Percentiles rank a stretch among this genome's conserved stretches.
Conservation (phyloP, 2,329 filamentous ascomycete species). For the Epichloe glyceriae region DNA sequence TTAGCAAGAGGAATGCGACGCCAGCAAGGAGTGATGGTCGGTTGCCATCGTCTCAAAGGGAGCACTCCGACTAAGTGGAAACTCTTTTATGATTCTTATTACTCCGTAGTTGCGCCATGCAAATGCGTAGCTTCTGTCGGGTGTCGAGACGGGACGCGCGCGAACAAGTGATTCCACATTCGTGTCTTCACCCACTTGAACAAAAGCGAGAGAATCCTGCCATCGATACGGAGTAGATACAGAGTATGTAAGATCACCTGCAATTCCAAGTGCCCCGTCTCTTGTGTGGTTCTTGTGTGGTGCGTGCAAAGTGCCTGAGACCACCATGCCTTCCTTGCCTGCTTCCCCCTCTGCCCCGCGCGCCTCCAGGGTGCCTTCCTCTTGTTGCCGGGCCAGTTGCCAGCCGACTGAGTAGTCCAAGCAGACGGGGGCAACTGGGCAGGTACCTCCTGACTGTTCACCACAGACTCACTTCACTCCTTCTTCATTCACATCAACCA, state of each 20-base stretch:
- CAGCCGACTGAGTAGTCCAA: background rate
- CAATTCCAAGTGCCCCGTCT: conserved; percentile 1
- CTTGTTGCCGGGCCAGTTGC: conserved; percentile 1
- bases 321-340: background rate
- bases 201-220: background rate
- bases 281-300: background rate
- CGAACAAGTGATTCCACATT: background rate
- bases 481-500: conserved; percentile 5
- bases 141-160: background rate
- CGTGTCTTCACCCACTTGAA: background rate
- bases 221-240: background rate
- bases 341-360: background rate
- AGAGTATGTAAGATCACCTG: background rate
- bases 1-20: conserved; percentile 3
- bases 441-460: background rate
- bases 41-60: background rate
- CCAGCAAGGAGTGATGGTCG: background rate
- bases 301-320: background rate
- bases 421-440: background rate
- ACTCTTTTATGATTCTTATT: background rate
- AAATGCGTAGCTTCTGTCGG: background rate
- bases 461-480: conserved; percentile 6
- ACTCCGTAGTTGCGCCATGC: background rate
- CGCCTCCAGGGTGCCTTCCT: conserved; percentile 3
- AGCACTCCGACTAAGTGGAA: background rate